A percentile compares a stretch with the other conserved stretches of the same genome.
These are phyloP conservation scores for Yarrowia sp. DNA, from an alignment of 805 yeast species.

Conservation along the genomic window DNA sequence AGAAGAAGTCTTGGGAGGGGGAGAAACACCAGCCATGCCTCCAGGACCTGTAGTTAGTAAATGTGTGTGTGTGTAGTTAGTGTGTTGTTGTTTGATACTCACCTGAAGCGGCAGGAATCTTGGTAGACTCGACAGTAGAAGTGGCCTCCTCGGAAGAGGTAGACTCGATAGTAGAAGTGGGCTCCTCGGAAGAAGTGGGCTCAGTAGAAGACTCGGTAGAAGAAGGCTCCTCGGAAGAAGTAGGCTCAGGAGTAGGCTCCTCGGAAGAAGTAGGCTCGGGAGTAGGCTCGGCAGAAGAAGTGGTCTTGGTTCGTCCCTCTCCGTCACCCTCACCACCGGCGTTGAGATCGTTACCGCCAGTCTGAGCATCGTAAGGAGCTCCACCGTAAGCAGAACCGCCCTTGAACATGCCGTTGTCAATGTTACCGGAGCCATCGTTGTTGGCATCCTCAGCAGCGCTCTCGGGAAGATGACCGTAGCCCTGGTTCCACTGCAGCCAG, in stretches of 20 bases:
- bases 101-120: background rate
- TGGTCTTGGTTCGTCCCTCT: slow-evolving; percentile 1
- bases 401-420: background rate
- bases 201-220: background rate
- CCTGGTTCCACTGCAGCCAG: slow-evolving; percentile 8
- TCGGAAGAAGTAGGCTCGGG: background rate
- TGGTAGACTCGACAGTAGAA: background rate
- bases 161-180: background rate
- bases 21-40: too few relatives aligned
- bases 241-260: background rate
- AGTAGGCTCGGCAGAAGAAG: background rate
- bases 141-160: background rate
- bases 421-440: background rate
- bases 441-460: background rate
- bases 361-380: background rate
- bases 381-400: background rate
- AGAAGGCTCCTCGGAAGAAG: background rate
- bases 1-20: background rate
- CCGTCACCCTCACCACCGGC: slow-evolving; percentile 25
- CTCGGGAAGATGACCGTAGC: background rate
- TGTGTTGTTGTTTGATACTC: background rate
- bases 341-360: slow-evolving; percentile 1
- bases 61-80: background rate
- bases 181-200: background rate
- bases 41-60: background rate